Conservation (phyloP, 2,329 filamentous ascomycete genomes). For the Fusarium miscanthi region DNA sequence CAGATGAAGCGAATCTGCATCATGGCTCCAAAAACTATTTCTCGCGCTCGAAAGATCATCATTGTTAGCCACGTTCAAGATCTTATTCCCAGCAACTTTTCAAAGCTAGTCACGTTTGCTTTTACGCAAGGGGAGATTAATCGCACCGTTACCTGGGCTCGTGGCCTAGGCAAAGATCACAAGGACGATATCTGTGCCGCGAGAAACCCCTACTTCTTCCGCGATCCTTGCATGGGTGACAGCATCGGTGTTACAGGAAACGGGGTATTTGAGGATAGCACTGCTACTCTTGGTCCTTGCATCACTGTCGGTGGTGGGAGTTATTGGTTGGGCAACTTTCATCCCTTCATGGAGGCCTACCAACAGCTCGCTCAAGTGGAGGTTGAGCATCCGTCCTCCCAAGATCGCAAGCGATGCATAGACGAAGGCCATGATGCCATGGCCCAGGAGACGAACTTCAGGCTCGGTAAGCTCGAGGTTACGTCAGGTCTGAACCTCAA, state of each 20-base stretch:
- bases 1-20: slow-evolving; percentile 54
- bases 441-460: slow-evolving; percentile 43
- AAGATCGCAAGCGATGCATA: slow-evolving; percentile 53
- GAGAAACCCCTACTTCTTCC: slow-evolving; percentile 57
- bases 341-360: slow-evolving; percentile 56
- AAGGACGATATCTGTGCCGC: slow-evolving; percentile 56
- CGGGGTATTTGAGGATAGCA: slow-evolving; percentile 49
- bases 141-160: slow-evolving; percentile 52
- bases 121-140: slow-evolving; percentile 54
- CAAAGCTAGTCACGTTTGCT: slow-evolving; percentile 48
- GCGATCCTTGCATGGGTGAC: slow-evolving; percentile 58
- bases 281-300: slow-evolving; percentile 57
- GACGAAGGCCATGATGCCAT: slow-evolving; percentile 53
- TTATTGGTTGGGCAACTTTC: slow-evolving; percentile 58
- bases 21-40: slow-evolving; percentile 52
- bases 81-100: slow-evolving; percentile 52
- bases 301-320: slow-evolving; percentile 51
- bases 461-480: slow-evolving; percentile 52
- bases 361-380: slow-evolving; percentile 43
- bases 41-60: slow-evolving; percentile 52
- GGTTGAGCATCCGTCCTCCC: slow-evolving; percentile 56
- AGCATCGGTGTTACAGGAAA: slow-evolving; percentile 54
- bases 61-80: slow-evolving; percentile 57
- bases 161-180: slow-evolving; percentile 52
- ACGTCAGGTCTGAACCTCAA: slow-evolving; percentile 56